Percentiles rank a stretch among this genome's conserved stretches.
phyloP scores from a whole-genome alignment of 2,329 filamentous ascomycete genomes.

The Cryphonectria radicalis region DNA sequence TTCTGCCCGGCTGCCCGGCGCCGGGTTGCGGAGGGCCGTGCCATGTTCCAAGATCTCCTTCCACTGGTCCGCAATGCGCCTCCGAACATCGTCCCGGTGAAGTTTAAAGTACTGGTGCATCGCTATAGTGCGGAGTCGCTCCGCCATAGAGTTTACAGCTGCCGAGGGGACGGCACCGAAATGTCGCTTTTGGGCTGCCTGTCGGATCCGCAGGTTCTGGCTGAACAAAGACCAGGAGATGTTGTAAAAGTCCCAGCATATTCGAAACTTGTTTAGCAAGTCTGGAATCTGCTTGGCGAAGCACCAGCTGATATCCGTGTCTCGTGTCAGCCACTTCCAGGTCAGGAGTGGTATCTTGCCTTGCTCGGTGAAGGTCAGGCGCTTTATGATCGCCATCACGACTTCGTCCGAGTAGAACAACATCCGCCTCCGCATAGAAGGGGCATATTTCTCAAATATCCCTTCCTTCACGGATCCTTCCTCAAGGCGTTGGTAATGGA shows the following conservation, averaged over 20 bases:
- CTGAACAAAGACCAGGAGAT: background rate
- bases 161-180: background rate
- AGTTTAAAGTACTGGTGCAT: conserved; percentile 6
- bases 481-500: background rate
- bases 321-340: conserved; percentile 2
- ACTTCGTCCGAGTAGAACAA: background rate
- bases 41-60: conserved; percentile 1
- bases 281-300: background rate
- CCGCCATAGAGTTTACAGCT: background rate
- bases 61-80: conserved; percentile 21
- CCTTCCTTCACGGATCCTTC: background rate
- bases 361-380: background rate
- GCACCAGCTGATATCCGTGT: background rate
- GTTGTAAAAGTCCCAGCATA: background rate
- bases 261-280: background rate
- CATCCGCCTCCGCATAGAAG: background rate
- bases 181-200: background rate
- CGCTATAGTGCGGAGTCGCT: conserved; percentile 13
- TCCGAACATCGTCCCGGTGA: background rate
- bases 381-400: background rate
- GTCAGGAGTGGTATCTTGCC: background rate
- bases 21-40: background rate
- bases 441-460: background rate
- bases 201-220: background rate
- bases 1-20: background rate